Evolutionary conservation across 306 rosid genomes (phyloP).

Genomic region (Cicer judaicum): DNA sequence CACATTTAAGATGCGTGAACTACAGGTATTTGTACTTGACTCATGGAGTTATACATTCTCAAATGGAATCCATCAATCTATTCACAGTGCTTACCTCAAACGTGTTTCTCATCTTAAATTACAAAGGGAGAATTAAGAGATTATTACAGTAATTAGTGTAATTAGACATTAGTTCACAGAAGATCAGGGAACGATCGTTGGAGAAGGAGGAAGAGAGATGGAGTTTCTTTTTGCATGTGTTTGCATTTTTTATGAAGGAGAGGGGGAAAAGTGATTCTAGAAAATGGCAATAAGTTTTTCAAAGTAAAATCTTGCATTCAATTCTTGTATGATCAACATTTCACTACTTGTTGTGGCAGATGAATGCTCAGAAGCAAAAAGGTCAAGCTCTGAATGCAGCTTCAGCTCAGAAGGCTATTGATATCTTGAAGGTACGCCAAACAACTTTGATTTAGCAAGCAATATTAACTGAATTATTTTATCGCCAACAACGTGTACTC

Average conservation of each 20-base stretch:
- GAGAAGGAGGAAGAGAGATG: neutral
- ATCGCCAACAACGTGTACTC: neutral
- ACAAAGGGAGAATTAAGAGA: neutral
- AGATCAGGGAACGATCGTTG: neutral
- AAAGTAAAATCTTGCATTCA: neutral
- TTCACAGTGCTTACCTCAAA: neutral
- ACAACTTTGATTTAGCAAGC: constrained; percentile 28
- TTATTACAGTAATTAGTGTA: neutral
- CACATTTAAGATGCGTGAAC: constrained; percentile 93
- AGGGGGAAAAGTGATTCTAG: neutral
- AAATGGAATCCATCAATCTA: neutral
- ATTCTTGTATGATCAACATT: constrained; percentile 26
- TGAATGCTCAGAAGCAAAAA: constrained; percentile 95
- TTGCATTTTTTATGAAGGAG: neutral
- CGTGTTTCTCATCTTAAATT: neutral
- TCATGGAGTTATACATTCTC: neutral
- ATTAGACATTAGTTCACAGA: neutral
- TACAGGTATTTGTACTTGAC: constrained; percentile 60
- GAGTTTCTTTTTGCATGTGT: neutral
- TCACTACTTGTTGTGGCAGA: constrained; percentile 50
- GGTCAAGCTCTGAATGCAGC: constrained; percentile 88
- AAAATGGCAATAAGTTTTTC: neutral
- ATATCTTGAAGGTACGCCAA: constrained; percentile 75
- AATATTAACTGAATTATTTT: constrained; percentile 4
- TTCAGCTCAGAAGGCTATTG: constrained; percentile 89